A percentile compares a stretch with the other conserved stretches of the same genome.
These are phyloP conservation scores for Stygiomarasmius scandens DNA, from an alignment of 1,284 basidiomycete species.

Conservation along the genomic window DNA sequence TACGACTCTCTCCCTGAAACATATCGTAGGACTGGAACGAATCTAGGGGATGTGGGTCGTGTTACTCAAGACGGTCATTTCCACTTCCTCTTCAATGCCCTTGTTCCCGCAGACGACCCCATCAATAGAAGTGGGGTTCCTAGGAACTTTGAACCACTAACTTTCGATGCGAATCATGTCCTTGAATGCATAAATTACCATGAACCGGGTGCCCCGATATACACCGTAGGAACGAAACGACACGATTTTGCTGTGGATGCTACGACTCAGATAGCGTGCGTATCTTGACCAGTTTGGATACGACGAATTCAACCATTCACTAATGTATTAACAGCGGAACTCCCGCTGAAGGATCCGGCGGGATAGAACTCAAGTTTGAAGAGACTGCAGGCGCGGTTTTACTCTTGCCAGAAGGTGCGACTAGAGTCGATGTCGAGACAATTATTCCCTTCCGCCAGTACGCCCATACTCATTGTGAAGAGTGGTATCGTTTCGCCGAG, in stretches of 20 bases:
- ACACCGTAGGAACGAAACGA: background rate
- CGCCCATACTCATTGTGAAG: background rate
- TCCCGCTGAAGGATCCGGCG: background rate
- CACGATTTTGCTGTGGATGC: background rate
- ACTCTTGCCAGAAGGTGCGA: constrained; percentile 7
- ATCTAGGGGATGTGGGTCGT: constrained; percentile 26
- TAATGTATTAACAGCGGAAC: background rate
- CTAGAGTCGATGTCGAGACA: background rate
- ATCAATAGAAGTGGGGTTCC: constrained; percentile 14
- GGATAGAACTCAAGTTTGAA: background rate
- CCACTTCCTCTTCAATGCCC: constrained; percentile 26
- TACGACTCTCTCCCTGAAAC: constrained; percentile 9
- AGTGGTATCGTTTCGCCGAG: background rate
- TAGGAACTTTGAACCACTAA: background rate
- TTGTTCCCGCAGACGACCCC: constrained; percentile 16
- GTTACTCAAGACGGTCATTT: constrained; percentile 20
- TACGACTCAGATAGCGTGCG: background rate
- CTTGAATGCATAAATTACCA: background rate
- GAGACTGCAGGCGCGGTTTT: background rate
- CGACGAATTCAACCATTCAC: background rate
- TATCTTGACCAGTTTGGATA: background rate
- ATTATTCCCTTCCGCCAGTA: background rate
- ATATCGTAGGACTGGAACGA: constrained; percentile 15
- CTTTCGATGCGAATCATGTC: background rate
- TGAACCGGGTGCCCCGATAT: background rate